phyloP scores from a whole-genome alignment of 2,329 filamentous ascomycete species.

The Ophiostoma piceae region DNA sequence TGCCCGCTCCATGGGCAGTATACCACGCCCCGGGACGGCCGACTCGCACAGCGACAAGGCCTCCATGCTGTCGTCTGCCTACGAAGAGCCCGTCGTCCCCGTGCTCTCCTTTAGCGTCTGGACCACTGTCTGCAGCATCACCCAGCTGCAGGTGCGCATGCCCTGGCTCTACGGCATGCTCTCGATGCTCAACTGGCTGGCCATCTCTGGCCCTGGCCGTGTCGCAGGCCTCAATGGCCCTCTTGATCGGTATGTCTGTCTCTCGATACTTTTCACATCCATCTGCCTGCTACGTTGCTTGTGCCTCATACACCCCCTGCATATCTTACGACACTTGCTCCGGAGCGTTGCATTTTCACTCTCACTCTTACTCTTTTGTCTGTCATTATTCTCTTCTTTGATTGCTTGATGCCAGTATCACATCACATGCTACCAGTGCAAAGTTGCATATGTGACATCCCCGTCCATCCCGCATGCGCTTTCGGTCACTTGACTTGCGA shows the following conservation, averaged over 20 bases:
- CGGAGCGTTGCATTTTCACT: not conserved
- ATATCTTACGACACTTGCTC: not conserved
- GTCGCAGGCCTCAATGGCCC: constrained; percentile 69
- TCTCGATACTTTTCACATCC: not conserved
- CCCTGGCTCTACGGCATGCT: constrained; percentile 79
- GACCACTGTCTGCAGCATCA: constrained; percentile 64
- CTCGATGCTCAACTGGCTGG: constrained; percentile 69
- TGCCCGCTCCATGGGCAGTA: constrained; percentile 13
- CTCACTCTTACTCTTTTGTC: not conserved
- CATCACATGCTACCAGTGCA: not conserved
- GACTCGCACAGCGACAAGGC: constrained; percentile 15
- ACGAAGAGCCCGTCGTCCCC: constrained; percentile 42
- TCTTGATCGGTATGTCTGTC: constrained; percentile 70
- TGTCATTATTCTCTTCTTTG: not conserved
- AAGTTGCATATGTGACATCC: constrained; percentile 14
- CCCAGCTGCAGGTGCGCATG: constrained; percentile 75
- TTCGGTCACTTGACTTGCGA: constrained; percentile 23
- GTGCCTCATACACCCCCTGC: not conserved
- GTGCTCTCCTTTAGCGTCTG: constrained; percentile 74
- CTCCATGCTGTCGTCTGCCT: constrained; percentile 15
- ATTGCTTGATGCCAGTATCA: not conserved
- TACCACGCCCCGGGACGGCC: constrained; percentile 29
- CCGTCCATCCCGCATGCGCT: constrained; percentile 22
- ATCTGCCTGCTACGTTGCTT: constrained; percentile 21
- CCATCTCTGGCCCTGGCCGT: constrained; percentile 67